Percentiles rank a stretch among this genome's conserved stretches.
phyloP scores from a whole-genome alignment of 495 filamentous ascomycete species.

The Aspergillus nidulans region DNA sequence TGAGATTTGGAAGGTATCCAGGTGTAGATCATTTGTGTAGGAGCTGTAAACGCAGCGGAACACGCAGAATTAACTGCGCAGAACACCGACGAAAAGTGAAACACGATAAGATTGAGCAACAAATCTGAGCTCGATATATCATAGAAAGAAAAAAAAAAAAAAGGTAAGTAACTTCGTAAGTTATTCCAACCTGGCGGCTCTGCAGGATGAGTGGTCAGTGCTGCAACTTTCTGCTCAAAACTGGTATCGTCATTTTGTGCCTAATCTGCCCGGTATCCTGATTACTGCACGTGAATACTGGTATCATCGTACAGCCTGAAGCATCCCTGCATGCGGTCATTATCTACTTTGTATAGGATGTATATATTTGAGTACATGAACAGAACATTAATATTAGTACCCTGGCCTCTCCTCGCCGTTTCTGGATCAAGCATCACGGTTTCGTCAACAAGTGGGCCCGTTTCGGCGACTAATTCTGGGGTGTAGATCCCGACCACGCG shows the following conservation, averaged over 20 bases:
- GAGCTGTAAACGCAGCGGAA: too few relatives aligned
- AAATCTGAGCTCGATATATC: too few relatives aligned
- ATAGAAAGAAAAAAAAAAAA: too few relatives aligned
- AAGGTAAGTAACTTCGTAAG: too few relatives aligned
- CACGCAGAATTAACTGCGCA: too few relatives aligned
- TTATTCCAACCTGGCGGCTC: too few relatives aligned
- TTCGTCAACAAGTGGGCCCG: not conserved
- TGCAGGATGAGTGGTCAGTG: not conserved
- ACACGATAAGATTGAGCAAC: too few relatives aligned
- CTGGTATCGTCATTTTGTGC: conserved; percentile 11
- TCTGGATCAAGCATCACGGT: not conserved
- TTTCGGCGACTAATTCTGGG: conserved; percentile 4
- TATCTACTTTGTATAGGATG: not conserved
- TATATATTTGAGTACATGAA: not conserved
- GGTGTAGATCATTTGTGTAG: too few relatives aligned
- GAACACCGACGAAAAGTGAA: too few relatives aligned
- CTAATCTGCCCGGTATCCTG: not conserved
- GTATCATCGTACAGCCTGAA: not conserved
- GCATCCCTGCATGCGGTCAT: not conserved
- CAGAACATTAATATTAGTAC: not conserved
- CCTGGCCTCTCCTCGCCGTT: not conserved
- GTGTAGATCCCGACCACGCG: conserved; percentile 11
- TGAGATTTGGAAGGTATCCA: not conserved
- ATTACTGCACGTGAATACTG: not conserved
- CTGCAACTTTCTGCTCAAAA: not conserved